Base-by-base conservation (phyloP, 1,139 yeast genomes). In the Arxiozyma telluris region DNA sequence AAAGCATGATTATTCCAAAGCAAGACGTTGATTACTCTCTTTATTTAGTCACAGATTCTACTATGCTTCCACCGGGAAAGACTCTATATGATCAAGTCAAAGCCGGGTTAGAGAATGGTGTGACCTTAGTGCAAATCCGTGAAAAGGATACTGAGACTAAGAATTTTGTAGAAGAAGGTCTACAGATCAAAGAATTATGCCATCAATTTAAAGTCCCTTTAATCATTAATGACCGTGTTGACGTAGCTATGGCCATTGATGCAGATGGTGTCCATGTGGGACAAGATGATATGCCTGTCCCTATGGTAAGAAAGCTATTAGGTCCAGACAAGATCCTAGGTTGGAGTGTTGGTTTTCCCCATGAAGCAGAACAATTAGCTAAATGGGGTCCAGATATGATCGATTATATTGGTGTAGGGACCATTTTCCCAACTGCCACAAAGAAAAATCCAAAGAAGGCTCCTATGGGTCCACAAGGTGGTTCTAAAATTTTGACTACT, bases 231-330 rank as follows among this genome's bases (percentile, higher is more conserved):
- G 97, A 91, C 65, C 73, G 97, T 49, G 79, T 89, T 8, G 98
- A 91, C 65, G 89, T 91, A 7, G 97, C 96, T 0, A 72, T 90
- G 52, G 97, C 97, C 0, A 76, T 88, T 53, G 94, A 80, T 62
- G 96, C 96, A 0, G 96, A 90, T 56, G 96, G 96, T 41, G 85
- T 91, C 18, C 98, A 91, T 71, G 89, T 91, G 22, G 98, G 98
- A 1, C 97, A 90, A 68, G 93, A 85, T 55, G 98, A 91, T 65
- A 87, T 91, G 88, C 75, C 75, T n/a, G 84, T 85, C 2, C 68
- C 69, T 1, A 59, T 76, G 30, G 94, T 81, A 0, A 70, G 97
- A 45, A 66, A 74, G 60, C 63, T 87, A 45, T 69, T 91, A 25
- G 96, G 96, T 0, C 79, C 83, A 0, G 75, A 80, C 55, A 88